phyloP scores from a whole-genome alignment of 2,329 filamentous ascomycete genomes.

The Fusarium coffeatum region DNA sequence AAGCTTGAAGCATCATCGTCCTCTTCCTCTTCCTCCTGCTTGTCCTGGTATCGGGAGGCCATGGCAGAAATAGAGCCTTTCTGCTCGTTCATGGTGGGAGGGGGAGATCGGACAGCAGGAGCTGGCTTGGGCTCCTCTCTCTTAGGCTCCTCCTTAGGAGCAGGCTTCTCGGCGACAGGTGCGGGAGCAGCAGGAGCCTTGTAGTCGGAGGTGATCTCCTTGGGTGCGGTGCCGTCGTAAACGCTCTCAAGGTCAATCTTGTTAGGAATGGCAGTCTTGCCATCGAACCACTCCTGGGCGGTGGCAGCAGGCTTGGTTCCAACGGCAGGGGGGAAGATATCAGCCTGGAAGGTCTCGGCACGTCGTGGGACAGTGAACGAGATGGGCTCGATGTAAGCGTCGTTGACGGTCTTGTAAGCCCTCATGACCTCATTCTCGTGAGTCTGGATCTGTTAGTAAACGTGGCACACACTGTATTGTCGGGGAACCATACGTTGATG shows the following conservation, averaged over 20 bases:
- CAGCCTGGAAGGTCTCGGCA: constrained; percentile 94
- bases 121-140: constrained; percentile 67
- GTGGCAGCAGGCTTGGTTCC: constrained; percentile 85
- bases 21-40: constrained; percentile 70
- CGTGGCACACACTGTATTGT: constrained; percentile 5
- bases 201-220: constrained; percentile 79
- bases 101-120: constrained; percentile 57
- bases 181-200: constrained; percentile 65
- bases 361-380: constrained; percentile 96
- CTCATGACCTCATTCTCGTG: constrained; percentile 97
- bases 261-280: constrained; percentile 84
- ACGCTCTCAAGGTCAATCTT: constrained; percentile 95
- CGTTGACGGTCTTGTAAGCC: constrained; percentile 97
- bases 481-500: constrained; percentile 75
- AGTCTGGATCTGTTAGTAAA: constrained; percentile 61
- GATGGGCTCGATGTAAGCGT: constrained; percentile 93
- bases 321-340: constrained; percentile 90
- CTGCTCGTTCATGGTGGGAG: constrained; percentile 83
- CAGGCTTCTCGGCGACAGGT: constrained; percentile 55
- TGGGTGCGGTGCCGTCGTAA: constrained; percentile 84
- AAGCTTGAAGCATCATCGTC: constrained; percentile 82
- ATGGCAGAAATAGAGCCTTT: constrained; percentile 86
- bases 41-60: constrained; percentile 87
- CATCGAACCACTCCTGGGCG: constrained; percentile 84
- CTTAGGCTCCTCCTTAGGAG: constrained; percentile 58